These are phyloP conservation scores for Phoenix roebelenii DNA, from an alignment of 176 grass and related monocot genomes.

Conservation along the genomic window DNA sequence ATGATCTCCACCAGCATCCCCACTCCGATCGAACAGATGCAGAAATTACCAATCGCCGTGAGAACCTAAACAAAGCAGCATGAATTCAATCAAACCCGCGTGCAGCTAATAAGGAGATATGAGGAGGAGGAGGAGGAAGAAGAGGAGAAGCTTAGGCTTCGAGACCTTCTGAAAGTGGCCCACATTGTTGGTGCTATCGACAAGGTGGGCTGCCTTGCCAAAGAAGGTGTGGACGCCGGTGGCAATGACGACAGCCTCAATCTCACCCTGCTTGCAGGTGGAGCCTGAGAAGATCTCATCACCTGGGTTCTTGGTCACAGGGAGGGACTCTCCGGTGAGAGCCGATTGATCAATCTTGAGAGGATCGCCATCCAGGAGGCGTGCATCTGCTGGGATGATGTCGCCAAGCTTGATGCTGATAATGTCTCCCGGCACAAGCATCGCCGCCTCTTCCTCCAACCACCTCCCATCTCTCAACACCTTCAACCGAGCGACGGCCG, in stretches of 20 bases:
- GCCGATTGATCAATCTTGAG: slow-evolving; percentile 91
- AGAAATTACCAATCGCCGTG: slow-evolving; percentile 69
- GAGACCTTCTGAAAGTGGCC: slow-evolving; percentile 83
- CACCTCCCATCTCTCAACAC: slow-evolving; percentile 60
- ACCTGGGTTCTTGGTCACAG: slow-evolving; percentile 51
- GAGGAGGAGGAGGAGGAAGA: too few species aligned
- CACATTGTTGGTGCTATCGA: slow-evolving; percentile 84
- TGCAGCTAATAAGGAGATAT: not conserved
- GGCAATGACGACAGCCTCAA: slow-evolving; percentile 68
- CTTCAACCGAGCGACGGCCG: slow-evolving; percentile 4
- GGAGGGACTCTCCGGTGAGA: slow-evolving; percentile 74
- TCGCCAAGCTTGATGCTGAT: slow-evolving; percentile 93
- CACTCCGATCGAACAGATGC: slow-evolving; percentile 53
- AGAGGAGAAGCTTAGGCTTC: not conserved
- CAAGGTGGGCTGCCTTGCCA: slow-evolving; percentile 91
- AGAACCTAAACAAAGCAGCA: slow-evolving; percentile 27
- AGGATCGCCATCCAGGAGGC: slow-evolving; percentile 69
- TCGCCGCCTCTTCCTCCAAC: slow-evolving; percentile 70
- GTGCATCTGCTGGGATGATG: slow-evolving; percentile 76
- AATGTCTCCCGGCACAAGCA: slow-evolving; percentile 75
- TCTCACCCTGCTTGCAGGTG: slow-evolving; percentile 95
- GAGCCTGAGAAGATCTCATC: slow-evolving; percentile 74
- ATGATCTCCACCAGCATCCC: slow-evolving; percentile 55
- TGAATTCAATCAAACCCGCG: not conserved
- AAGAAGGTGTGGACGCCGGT: slow-evolving; percentile 91